A percentile compares a stretch with the other conserved stretches of the same genome.
Evolutionary conservation across 768 basidiomycete genomes (phyloP).

Genomic region (Agaricus blazei): DNA sequence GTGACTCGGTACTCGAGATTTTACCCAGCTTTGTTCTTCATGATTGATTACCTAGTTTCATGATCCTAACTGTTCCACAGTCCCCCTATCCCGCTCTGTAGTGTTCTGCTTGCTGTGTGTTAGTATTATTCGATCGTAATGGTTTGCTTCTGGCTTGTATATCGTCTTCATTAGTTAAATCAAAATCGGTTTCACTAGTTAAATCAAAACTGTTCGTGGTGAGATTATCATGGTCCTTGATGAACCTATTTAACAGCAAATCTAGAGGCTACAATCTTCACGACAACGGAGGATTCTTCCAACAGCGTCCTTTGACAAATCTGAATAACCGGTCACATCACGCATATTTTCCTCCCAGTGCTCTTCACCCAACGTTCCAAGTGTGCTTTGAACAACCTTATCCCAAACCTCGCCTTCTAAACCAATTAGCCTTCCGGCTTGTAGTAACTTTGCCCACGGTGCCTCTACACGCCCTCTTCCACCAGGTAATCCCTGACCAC

Average conservation of each 20-base stretch:
- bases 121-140: slow-evolving; percentile 17
- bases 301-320: slow-evolving; percentile 60
- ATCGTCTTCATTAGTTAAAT: slow-evolving; percentile 17
- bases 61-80: not conserved
- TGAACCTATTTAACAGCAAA: slow-evolving; percentile 3
- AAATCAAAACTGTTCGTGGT: slow-evolving; percentile 10
- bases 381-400: slow-evolving; percentile 40
- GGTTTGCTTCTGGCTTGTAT: slow-evolving; percentile 16
- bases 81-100: not conserved
- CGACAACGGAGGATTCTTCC: slow-evolving; percentile 47
- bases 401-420: slow-evolving; percentile 53
- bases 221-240: not conserved
- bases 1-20: slow-evolving; percentile 9
- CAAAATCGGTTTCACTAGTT: slow-evolving; percentile 11
- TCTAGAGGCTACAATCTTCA: slow-evolving; percentile 19
- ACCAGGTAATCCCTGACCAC: slow-evolving; percentile 28
- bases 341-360: slow-evolving; percentile 54
- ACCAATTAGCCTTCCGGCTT: slow-evolving; percentile 64
- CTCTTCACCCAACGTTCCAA: slow-evolving; percentile 38
- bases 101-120: slow-evolving; percentile 11
- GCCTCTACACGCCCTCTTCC: slow-evolving; percentile 54
- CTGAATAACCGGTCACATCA: slow-evolving; percentile 53
- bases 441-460: slow-evolving; percentile 72
- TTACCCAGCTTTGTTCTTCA: slow-evolving; percentile 9
- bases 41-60: not conserved